These are phyloP conservation scores for Trypanosoma congolense DNA, from an alignment of 208 protist species.

Conservation along the genomic window DNA sequence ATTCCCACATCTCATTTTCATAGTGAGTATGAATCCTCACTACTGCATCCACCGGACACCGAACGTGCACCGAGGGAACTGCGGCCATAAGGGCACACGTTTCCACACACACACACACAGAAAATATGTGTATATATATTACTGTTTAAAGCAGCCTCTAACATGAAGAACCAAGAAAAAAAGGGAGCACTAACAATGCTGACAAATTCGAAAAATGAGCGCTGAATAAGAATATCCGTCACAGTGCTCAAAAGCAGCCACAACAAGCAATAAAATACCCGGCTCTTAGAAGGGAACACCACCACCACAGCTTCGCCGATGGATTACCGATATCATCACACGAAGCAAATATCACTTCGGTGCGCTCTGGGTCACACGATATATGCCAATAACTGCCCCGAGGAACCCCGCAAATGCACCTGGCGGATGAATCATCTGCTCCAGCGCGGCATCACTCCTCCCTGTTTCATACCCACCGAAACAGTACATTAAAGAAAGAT, in stretches of 20 bases:
- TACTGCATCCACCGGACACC: too few relatives aligned
- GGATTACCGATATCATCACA: slow-evolving; percentile 1
- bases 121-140: background rate
- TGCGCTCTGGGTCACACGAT: slow-evolving; percentile 70
- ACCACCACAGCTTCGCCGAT: background rate
- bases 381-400: slow-evolving; percentile 56
- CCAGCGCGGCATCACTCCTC: slow-evolving; percentile 48
- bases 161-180: background rate
- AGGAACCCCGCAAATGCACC: slow-evolving; percentile 65
- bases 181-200: too few relatives aligned
- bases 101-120: too few relatives aligned
- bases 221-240: too few relatives aligned
- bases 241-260: too few relatives aligned
- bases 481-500: slow-evolving; percentile 77
- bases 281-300: background rate
- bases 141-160: background rate
- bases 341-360: slow-evolving; percentile 27
- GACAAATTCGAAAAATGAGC: too few relatives aligned
- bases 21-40: too few relatives aligned
- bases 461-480: slow-evolving; percentile 66
- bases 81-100: too few relatives aligned
- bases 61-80: too few relatives aligned
- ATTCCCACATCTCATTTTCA: too few relatives aligned
- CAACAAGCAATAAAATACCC: too few relatives aligned
- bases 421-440: slow-evolving; percentile 41